Evolutionary conservation across 1,139 yeast species (phyloP), one percentile per base, ranked within the genome.

Genomic region (Saccharomyces hybrid): DNA sequence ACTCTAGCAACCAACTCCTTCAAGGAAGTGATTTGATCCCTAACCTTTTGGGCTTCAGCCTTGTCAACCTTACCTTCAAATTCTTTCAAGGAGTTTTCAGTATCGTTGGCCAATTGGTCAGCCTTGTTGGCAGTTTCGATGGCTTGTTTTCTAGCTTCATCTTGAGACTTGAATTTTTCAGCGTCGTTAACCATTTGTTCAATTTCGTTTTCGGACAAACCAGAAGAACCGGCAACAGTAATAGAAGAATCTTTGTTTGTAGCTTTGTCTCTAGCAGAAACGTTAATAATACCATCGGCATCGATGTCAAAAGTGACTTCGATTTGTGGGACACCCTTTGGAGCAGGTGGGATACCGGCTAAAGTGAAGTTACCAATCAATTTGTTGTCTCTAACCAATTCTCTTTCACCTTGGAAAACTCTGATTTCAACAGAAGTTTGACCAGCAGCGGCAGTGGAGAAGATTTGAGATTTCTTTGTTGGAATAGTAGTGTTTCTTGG

Each of bases 401-500:
- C 88, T 78, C 97, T 88, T 79, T 90, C 97, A 80, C 97, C 97
- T 78, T 90, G 97, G 71, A 77, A 90, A 57, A 90, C 96, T 78
- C 89, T 95, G 75, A 90, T 90, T 76, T 88, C 80, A 63, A 90
- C 97, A 68, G 95, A 88, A 69, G 93, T 93, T 78, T 90, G 97
- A 81, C 90, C 90, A 76, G 90, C 97, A 63, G 88, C 95, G 63
- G 95, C 95, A 61, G 97, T 89, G 57, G 97, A 88, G 84, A 90
- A 90, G 68, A 90, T 88, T 80, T 90, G 96, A 54, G 96, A 87
- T 78, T 90, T 90, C 78, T 87, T 86, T 68, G 97, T 88, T 75
- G 97, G 97, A 65, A 90, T 91, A 68, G 96, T 88, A 60, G 97
- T 86, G 81, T 90, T 90, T 81, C 97, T 88, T 79, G 88, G 88